phyloP scores from a whole-genome alignment of 1,284 basidiomycete genomes.

The Ganoderma sinense region DNA sequence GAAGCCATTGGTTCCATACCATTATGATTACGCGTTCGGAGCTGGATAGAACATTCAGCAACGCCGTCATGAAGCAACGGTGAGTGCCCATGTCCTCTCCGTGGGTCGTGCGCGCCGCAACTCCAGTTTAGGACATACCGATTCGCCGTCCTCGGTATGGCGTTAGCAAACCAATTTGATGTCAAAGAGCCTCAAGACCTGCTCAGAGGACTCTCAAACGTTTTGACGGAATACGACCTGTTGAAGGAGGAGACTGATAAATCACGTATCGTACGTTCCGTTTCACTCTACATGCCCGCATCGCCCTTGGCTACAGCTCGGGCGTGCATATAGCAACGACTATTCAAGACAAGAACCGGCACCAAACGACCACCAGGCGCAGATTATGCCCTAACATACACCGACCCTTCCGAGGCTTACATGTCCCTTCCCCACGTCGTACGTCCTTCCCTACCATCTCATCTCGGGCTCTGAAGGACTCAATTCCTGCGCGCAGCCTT shows the following conservation, averaged over 20 bases:
- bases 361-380: conserved; percentile 60
- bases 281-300: background rate
- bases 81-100: conserved; percentile 42
- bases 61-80: conserved; percentile 80
- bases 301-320: conserved; percentile 7
- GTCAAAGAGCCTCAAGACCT: conserved; percentile 82
- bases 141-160: conserved; percentile 86
- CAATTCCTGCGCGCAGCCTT: conserved; percentile 60
- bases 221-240: conserved; percentile 76
- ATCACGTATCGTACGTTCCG: conserved; percentile 70
- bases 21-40: conserved; percentile 79
- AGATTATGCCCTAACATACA: conserved; percentile 67
- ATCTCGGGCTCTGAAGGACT: conserved; percentile 5
- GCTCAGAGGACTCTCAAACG: conserved; percentile 73
- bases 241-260: conserved; percentile 80
- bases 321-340: conserved; percentile 47
- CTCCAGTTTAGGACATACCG: conserved; percentile 66
- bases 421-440: conserved; percentile 81
- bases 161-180: conserved; percentile 81
- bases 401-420: conserved; percentile 72
- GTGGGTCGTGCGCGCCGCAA: conserved; percentile 10
- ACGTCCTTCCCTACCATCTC: conserved; percentile 34
- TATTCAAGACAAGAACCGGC: conserved; percentile 62
- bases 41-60: conserved; percentile 77
- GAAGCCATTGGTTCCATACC: conserved; percentile 90